Evolutionary conservation across 164 flowering plant genomes (phyloP).

Genomic region (Chimonanthus salicifolius): DNA sequence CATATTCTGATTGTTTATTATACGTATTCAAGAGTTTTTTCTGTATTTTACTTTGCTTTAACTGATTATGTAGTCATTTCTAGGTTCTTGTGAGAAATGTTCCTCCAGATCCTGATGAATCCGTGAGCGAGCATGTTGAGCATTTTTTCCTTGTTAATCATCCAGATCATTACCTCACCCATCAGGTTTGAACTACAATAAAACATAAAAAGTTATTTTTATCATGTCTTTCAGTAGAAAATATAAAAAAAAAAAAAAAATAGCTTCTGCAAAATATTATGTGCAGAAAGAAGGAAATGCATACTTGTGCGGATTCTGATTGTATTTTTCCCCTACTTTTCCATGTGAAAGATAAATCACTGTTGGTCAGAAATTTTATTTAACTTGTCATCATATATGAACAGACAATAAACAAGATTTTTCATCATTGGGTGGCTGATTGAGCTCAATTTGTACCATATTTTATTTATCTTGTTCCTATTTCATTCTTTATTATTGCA

Average conservation of each 20-base stretch:
- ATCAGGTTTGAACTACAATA: conserved; percentile 26
- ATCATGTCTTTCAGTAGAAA: neutral
- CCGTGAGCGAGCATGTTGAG: conserved; percentile 32
- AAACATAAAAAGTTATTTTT: neutral
- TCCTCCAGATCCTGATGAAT: conserved; percentile 32
- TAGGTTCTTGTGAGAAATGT: conserved; percentile 44
- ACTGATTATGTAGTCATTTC: neutral
- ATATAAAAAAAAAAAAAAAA: too few species aligned
- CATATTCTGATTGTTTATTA: too few species aligned
- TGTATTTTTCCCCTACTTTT: neutral
- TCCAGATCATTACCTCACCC: conserved; percentile 32
- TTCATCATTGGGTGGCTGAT: too few species aligned
- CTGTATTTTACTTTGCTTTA: neutral
- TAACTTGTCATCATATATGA: too few species aligned
- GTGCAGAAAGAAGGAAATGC: neutral
- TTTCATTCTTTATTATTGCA: too few species aligned
- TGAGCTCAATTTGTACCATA: too few species aligned
- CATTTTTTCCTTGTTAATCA: conserved; percentile 36
- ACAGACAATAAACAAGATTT: too few species aligned
- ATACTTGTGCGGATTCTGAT: neutral
- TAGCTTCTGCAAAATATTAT: neutral
- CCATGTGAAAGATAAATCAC: neutral
- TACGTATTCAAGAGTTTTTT: too few species aligned
- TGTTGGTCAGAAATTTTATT: too few species aligned
- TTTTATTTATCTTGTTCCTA: too few species aligned